Base-by-base conservation (phyloP, 176 grass and related monocot species). In the Cenchrus americanus region DNA sequence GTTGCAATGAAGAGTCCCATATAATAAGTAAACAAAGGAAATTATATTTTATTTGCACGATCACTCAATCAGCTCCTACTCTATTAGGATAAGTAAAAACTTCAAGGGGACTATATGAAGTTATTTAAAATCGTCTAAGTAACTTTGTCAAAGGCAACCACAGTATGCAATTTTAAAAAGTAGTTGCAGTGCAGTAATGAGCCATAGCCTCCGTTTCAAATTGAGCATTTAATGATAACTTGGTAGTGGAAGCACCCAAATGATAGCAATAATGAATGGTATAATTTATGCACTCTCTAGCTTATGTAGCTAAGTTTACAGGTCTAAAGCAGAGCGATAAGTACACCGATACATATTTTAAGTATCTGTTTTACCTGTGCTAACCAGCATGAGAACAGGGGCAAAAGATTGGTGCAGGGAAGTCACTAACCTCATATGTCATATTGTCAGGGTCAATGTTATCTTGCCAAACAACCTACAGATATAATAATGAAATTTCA, bases 381-480 rank as follows among this genome's bases (percentile, higher is more conserved):
- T 18, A 85, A 71, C 12, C 14, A 79, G 48, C 19, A 61, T 13
- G 21, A 78, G 11, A 53, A 73, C 42, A 84, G 52, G 66, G 12
- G 55, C 7, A 68, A 6, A 62, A 40, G 30, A 71, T 51, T 22
- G 27, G 37, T 66, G 30, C 71, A 66, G 78, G 77, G 70, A 80
- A 81, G 71, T 58, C 37, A 76, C 76, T 86, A 85, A 97, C 96
- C 96, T 98, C 96, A 43, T 98, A 98, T 74, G 96, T 93, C 96
- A 98, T 98, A 86, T 83, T 93, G 87, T 98, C 96, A 85, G 91
- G 96, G 59, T 98, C 93, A 32, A 98, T 93, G 66, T 91, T 87
- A 62, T 98, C 96, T 88, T 98, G 89, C 96, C 96, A 98, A 91
- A 93, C 89, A 64, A 84, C 88, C 95, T 97, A 87, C 66, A 73